Base-by-base conservation (phyloP, 2,329 filamentous ascomycete genomes). In the Akanthomyces lecanii region DNA sequence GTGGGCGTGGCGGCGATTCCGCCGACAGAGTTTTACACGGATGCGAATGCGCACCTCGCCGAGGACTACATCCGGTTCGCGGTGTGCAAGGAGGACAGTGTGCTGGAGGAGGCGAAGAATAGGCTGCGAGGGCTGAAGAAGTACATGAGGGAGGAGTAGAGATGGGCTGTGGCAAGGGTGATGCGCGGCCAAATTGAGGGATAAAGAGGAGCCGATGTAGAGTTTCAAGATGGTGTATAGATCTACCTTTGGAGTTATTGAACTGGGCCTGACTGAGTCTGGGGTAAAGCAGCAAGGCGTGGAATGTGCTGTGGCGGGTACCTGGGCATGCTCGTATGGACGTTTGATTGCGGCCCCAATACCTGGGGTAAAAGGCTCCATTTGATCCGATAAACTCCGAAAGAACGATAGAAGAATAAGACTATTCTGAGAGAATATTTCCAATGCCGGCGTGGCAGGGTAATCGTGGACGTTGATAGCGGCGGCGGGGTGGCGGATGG, bases 1-100 rank as follows among this genome's bases (percentile, higher is more conserved):
- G 81, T 99, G 23, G 95, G 95, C 11, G 92, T 99, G 33, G 95
- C 95, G 3, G 93, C 94, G 10, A 97, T 99, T 66, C 95, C 95
- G 21, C 95, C 95, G 0, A 97, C 93, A 0, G 95, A 99, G 76
- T 99, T 99, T 76, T 98, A 97, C 75, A 97, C 94, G 0, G 88
- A 91, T 21, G 79, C 76, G 50, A 97, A 97, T 71, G 86, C 90
- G 33, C 86, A 90, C 70, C 86, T 97, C 69, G 95, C 91, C 0
- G 91, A 97, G 80, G 89, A 98, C 70, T 99, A 96, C 78, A 82
- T 99, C 71, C 84, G 95, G 28, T 98, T 98, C 73, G 95, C 95
- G 0, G 92, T 99, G 1, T 99, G 95, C 80, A 99, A 99, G 81
- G 86, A 94, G 40, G 92, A 99, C 72, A 85, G 91, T 50, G 86